Evolutionary conservation across 2,329 filamentous ascomycete species (phyloP).

Genomic region (Xylaria sp.): DNA sequence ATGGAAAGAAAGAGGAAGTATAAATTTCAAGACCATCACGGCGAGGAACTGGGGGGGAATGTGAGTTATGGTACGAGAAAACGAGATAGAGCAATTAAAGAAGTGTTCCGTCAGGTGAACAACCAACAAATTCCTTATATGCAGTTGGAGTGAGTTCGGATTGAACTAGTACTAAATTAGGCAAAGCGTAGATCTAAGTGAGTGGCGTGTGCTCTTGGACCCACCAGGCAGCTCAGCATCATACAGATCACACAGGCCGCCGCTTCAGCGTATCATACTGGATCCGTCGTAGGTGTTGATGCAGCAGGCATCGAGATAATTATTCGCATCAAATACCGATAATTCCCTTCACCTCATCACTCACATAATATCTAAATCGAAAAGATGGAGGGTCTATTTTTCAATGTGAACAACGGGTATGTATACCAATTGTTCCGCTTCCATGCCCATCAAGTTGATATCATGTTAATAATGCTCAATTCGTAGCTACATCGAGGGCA

Average conservation of each 20-base stretch:
- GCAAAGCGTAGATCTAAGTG: too few relatives aligned
- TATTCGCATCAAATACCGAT: slow-evolving; percentile 26
- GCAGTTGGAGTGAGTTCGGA: too few relatives aligned
- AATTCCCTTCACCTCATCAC: slow-evolving; percentile 23
- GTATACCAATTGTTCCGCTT: slow-evolving; percentile 42
- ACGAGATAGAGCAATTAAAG: too few relatives aligned
- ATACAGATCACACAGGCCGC: neutral
- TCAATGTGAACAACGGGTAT: slow-evolving; percentile 93
- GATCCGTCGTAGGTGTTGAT: slow-evolving; percentile 36
- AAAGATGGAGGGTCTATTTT: slow-evolving; percentile 90
- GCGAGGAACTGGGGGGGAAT: neutral
- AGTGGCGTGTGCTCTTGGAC: slow-evolving; percentile 21
- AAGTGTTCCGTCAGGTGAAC: too few relatives aligned
- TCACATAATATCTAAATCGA: slow-evolving; percentile 41
- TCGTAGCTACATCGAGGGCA: slow-evolving; percentile 92
- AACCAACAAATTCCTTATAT: too few relatives aligned
- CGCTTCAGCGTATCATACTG: neutral
- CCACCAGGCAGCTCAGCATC: slow-evolving; percentile 14
- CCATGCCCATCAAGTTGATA: slow-evolving; percentile 35
- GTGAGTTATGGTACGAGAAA: too few relatives aligned
- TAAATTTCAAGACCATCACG: neutral
- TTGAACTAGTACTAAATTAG: too few relatives aligned
- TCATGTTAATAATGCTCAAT: slow-evolving; percentile 26
- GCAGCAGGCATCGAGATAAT: slow-evolving; percentile 39
- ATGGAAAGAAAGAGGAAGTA: neutral